phyloP scores from a whole-genome alignment of 345 rosid genomes.

The Aquilaria yunnanensis region DNA sequence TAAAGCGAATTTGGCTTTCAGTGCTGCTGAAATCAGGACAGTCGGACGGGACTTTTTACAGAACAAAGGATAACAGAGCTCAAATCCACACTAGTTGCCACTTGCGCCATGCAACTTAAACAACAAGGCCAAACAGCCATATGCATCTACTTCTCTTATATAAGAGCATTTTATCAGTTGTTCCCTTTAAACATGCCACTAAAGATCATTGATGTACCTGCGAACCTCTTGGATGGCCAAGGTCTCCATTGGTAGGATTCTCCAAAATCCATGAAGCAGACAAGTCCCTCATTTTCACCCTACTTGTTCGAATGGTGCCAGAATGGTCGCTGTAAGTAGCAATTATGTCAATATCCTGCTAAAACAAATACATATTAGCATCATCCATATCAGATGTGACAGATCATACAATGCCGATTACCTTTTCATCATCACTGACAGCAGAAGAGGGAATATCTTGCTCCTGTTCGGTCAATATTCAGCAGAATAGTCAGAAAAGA shows the following conservation, averaged over 20 bases:
- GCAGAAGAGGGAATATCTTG: slow-evolving; percentile 27
- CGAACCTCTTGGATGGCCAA: slow-evolving; percentile 29
- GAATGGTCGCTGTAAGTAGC: slow-evolving; percentile 74
- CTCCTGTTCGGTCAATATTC: slow-evolving; percentile 21
- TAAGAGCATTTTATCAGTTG: not conserved
- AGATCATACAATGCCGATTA: slow-evolving; percentile 17
- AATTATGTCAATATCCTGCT: slow-evolving; percentile 84
- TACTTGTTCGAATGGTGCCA: slow-evolving; percentile 53
- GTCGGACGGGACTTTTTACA: no score
- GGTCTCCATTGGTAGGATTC: slow-evolving; percentile 40
- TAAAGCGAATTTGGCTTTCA: not conserved
- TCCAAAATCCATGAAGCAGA: slow-evolving; percentile 92
- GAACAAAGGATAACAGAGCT: no score
- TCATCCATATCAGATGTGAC: slow-evolving; percentile 5
- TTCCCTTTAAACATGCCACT: no score
- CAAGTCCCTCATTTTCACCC: slow-evolving; percentile 76
- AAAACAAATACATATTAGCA: slow-evolving; percentile 22
- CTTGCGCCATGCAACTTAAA: not conserved
- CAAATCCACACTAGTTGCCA: not conserved
- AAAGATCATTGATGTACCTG: slow-evolving; percentile 32
- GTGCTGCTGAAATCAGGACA: not conserved
- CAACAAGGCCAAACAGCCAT: no score
- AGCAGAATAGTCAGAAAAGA: slow-evolving; percentile 2
- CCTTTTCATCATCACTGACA: slow-evolving; percentile 44
- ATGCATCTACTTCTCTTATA: not conserved